Evolutionary conservation across 768 basidiomycete species (phyloP).

Genomic region (Termitomyces sp.): DNA sequence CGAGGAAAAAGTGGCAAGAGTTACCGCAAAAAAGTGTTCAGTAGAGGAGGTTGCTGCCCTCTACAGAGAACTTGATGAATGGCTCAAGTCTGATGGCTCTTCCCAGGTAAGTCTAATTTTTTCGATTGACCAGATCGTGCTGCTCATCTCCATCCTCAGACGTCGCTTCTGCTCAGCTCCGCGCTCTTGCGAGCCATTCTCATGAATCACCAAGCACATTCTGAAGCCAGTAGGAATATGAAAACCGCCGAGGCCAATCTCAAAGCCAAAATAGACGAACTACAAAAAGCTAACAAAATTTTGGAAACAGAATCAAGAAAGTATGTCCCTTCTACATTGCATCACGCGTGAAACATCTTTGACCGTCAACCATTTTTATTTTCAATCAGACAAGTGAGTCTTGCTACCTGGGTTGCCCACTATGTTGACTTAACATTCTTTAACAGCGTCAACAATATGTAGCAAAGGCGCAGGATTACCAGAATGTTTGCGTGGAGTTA

Average conservation of each 20-base stretch:
- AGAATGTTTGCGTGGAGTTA: slow-evolving; percentile 61
- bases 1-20: slow-evolving; percentile 73
- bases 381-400: slow-evolving; percentile 55
- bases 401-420: slow-evolving; percentile 6
- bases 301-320: slow-evolving; percentile 68
- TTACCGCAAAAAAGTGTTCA: slow-evolving; percentile 82
- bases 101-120: slow-evolving; percentile 50
- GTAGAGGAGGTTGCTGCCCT: slow-evolving; percentile 79
- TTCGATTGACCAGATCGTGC: slow-evolving; percentile 2
- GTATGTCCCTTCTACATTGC: slow-evolving; percentile 36
- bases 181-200: slow-evolving; percentile 78
- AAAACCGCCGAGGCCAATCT: slow-evolving; percentile 57
- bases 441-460: slow-evolving; percentile 52
- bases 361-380: slow-evolving; percentile 12
- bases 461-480: slow-evolving; percentile 69
- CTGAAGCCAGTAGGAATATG: slow-evolving; percentile 65
- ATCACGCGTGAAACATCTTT: slow-evolving; percentile 15
- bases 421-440: slow-evolving; percentile 11
- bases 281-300: slow-evolving; percentile 50
- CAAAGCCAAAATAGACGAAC: slow-evolving; percentile 62
- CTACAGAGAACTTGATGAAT: slow-evolving; percentile 75
- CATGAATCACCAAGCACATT: slow-evolving; percentile 76
- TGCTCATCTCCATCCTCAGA: slow-evolving; percentile 10
- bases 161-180: slow-evolving; percentile 70
- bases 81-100: slow-evolving; percentile 58